phyloP scores from a whole-genome alignment of 257 asterid species.

The Solanum clarkiae region DNA sequence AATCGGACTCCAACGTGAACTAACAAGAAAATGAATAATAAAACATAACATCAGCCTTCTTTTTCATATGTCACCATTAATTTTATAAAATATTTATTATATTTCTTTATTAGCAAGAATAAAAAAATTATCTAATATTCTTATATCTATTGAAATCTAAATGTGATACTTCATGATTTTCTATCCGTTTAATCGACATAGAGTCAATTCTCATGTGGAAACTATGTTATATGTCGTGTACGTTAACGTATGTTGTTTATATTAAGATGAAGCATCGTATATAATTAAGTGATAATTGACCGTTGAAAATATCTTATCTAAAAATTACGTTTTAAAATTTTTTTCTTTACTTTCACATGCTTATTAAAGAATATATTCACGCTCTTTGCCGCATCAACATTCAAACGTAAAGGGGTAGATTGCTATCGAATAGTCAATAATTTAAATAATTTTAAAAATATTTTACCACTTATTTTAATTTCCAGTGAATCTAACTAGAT shows the following conservation, averaged over 20 bases:
- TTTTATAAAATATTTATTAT: not conserved
- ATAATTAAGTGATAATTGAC: not conserved
- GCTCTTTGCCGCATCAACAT: no score
- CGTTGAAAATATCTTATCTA: not conserved
- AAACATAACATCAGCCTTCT: no score
- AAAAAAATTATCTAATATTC: not conserved
- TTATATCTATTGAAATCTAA: not conserved
- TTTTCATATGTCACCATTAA: not conserved
- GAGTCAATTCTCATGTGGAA: not conserved
- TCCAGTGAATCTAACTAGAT: not conserved
- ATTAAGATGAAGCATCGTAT: not conserved
- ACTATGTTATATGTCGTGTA: not conserved
- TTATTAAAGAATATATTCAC: no score
- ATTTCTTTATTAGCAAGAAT: not conserved
- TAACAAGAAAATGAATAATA: no score
- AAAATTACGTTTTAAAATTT: rapidly evolving
- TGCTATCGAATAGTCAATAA: no score
- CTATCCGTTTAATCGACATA: not conserved
- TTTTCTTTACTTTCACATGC: not conserved
- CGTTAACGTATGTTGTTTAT: no score
- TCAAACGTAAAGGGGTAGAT: no score
- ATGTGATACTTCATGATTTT: not conserved
- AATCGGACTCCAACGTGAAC: no score
- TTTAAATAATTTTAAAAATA: not conserved
- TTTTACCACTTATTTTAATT: not conserved